These are phyloP conservation scores for Zymoseptoria passerinii DNA, from an alignment of 2,329 filamentous ascomycete genomes.

Conservation along the genomic window DNA sequence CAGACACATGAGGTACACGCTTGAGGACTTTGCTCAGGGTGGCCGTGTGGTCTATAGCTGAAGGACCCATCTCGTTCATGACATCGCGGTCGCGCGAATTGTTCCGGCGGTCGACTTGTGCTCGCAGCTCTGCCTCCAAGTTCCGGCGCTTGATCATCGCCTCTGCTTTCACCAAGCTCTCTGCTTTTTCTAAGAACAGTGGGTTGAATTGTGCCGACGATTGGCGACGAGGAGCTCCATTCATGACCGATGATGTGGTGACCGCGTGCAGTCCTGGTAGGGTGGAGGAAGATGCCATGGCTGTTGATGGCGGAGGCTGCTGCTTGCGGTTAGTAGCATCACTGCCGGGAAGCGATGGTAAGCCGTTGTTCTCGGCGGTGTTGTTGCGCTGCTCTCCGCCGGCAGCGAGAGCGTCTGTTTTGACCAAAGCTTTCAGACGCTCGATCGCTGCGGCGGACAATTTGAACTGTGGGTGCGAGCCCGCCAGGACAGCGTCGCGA, in stretches of 20 bases:
- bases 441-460: constrained; percentile 47
- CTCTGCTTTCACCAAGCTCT: constrained; percentile 74
- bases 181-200: constrained; percentile 77
- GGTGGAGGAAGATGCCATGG: constrained; percentile 4
- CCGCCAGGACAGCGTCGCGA: constrained; percentile 71
- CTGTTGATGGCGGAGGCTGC: constrained; percentile 11
- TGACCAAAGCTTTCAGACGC: constrained; percentile 20
- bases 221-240: constrained; percentile 11
- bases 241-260: constrained; percentile 2
- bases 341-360: constrained; percentile 6
- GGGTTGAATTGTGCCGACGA: constrained; percentile 58
- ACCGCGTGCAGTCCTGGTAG: constrained; percentile 19
- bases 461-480: constrained; percentile 58
- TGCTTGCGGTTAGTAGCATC: constrained; percentile 14
- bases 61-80: constrained; percentile 38
- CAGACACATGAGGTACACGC: constrained; percentile 60
- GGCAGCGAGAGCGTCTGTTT: constrained; percentile 5
- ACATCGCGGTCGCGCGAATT: constrained; percentile 42
- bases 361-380: constrained; percentile 11
- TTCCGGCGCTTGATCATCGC: constrained; percentile 70
- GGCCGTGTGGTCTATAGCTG: constrained; percentile 35
- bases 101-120: constrained; percentile 58
- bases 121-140: constrained; percentile 67
- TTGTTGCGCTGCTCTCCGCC: constrained; percentile 1
- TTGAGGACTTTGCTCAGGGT: constrained; percentile 52